A percentile compares a stretch with the other conserved stretches of the same genome.
Evolutionary conservation across 75 land plant species (phyloP).

Genomic region (Ceratopteris richardii): DNA sequence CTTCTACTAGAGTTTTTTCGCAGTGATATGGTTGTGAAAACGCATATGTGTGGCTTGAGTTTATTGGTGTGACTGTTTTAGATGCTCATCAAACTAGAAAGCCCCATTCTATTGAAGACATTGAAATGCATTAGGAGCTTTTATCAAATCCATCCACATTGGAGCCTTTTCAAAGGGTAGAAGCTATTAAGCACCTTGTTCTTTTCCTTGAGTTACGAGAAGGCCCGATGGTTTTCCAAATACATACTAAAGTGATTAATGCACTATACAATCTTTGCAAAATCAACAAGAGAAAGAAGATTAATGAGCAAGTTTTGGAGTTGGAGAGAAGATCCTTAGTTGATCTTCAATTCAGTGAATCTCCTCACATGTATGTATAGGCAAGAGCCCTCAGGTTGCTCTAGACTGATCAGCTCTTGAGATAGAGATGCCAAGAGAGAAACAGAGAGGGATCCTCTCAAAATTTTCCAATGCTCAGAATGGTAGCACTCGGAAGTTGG

Average conservation of each 20-base stretch:
- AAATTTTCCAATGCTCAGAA: too few relatives aligned
- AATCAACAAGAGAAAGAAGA: slow-evolving; percentile 91
- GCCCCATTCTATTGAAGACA: slow-evolving; percentile 89
- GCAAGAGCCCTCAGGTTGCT: too few relatives aligned
- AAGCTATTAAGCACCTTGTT: slow-evolving; percentile 94
- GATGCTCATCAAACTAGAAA: slow-evolving; percentile 88
- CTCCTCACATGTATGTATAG: too few relatives aligned
- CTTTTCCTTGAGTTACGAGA: slow-evolving; percentile 83
- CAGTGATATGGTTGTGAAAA: slow-evolving; percentile 81
- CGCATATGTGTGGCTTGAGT: slow-evolving; percentile 78
- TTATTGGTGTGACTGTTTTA: slow-evolving; percentile 82
- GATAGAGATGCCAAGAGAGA: too few relatives aligned
- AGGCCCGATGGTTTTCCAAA: slow-evolving; percentile 66
- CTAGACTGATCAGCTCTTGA: too few relatives aligned
- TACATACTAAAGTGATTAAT: slow-evolving; percentile 84
- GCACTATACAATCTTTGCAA: slow-evolving; percentile 94
- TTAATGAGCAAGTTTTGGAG: too few relatives aligned
- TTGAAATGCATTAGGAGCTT: slow-evolving; percentile 85
- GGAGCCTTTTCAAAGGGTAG: slow-evolving; percentile 87
- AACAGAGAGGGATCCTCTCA: too few relatives aligned
- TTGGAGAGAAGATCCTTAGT: too few relatives aligned
- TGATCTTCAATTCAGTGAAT: too few relatives aligned
- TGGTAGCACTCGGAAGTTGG: too few relatives aligned
- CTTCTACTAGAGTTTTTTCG: slow-evolving; percentile 83
- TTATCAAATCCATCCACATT: slow-evolving; percentile 86